A percentile compares a stretch with the other conserved stretches of the same genome.
Conservation (phyloP, 1,139 yeast genomes). For the Williopsis jadinii region DNA sequence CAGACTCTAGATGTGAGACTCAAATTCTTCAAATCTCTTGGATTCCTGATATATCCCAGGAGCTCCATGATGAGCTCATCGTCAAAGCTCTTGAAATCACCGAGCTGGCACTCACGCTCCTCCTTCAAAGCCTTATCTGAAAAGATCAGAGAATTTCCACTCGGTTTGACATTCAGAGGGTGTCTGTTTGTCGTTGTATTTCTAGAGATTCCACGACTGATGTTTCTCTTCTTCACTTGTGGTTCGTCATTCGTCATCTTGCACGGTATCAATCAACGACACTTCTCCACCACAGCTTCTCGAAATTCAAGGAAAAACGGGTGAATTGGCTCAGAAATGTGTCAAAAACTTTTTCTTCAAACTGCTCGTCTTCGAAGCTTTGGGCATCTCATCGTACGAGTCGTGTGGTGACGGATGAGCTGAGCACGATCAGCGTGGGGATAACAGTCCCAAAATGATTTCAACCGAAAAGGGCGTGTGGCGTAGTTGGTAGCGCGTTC, state of each 20-base stretch:
- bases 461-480: constrained; percentile 60
- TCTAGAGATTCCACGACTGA: constrained; percentile 17
- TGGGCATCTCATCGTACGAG: neutral
- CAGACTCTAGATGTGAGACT: constrained; percentile 58
- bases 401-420: neutral
- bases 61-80: constrained; percentile 54
- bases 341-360: too few species aligned
- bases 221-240: constrained; percentile 12
- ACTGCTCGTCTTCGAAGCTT: neutral
- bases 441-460: too few species aligned
- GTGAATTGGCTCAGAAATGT: too few species aligned
- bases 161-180: constrained; percentile 70
- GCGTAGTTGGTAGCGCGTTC: constrained; percentile 93
- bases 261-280: neutral
- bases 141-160: constrained; percentile 46
- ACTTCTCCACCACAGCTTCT: too few species aligned
- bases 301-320: too few species aligned
- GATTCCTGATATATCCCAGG: constrained; percentile 37
- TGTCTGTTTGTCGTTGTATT: constrained; percentile 34
- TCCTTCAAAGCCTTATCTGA: constrained; percentile 15
- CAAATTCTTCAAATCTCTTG: constrained; percentile 39
- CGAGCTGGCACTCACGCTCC: constrained; percentile 29
- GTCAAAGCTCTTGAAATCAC: constrained; percentile 42
- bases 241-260: constrained; percentile 13
- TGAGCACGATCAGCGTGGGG: too few species aligned